Conservation (phyloP, 768 basidiomycete genomes). For the Termitomyces sp. region DNA sequence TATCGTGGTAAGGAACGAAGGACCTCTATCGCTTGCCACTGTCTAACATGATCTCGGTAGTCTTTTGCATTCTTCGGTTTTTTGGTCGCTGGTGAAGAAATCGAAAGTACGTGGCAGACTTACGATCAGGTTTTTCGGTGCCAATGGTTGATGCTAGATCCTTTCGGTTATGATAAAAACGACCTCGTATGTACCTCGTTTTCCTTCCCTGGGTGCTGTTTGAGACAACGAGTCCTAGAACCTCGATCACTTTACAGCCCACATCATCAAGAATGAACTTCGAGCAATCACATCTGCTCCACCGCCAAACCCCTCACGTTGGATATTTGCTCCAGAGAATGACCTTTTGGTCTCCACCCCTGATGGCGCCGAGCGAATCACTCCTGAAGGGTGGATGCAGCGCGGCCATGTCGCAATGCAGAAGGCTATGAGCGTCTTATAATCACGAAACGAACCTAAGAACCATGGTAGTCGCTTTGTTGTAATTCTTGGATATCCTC, state of each 20-base stretch:
- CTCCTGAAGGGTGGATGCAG: conserved; percentile 54
- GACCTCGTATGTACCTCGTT: conserved; percentile 44
- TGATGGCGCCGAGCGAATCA: conserved; percentile 34
- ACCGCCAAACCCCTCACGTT: conserved; percentile 50
- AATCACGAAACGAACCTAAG: background rate
- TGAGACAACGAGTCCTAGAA: conserved; percentile 29
- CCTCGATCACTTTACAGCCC: conserved; percentile 67
- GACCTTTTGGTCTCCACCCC: conserved; percentile 45
- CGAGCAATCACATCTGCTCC: conserved; percentile 56
- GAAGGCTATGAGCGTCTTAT: conserved; percentile 26
- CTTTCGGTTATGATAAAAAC: conserved; percentile 66
- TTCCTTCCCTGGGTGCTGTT: background rate
- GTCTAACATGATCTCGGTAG: conserved; percentile 20
- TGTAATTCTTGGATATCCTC: background rate
- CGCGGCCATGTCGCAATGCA: conserved; percentile 44
- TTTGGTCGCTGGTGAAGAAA: conserved; percentile 69
- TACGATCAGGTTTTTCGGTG: background rate
- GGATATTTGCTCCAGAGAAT: conserved; percentile 60
- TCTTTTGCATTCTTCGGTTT: conserved; percentile 73
- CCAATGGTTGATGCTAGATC: conserved; percentile 26
- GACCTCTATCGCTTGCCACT: conserved; percentile 12
- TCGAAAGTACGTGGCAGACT: conserved; percentile 51
- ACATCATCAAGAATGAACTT: conserved; percentile 67
- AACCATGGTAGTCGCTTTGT: background rate
- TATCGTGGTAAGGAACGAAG: conserved; percentile 30